A percentile compares a stretch with the other conserved stretches of the same genome.
Conservation (phyloP, 148 eudicot genomes). For the Drosera capensis region DNA sequence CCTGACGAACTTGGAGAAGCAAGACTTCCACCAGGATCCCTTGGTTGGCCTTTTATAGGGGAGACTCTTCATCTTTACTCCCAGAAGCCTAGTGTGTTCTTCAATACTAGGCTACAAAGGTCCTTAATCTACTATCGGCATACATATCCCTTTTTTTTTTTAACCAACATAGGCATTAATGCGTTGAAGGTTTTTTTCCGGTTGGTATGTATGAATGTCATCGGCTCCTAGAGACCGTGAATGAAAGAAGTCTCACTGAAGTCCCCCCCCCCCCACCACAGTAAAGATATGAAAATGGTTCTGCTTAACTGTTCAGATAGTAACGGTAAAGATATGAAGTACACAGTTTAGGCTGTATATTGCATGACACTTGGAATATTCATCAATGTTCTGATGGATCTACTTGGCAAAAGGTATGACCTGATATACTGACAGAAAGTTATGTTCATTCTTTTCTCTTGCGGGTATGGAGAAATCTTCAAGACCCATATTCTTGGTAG, state of each 20-base stretch:
- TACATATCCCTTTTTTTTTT: not conserved
- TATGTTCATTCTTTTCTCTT: not conserved
- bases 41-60: constrained; percentile 84
- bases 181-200: not conserved
- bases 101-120: constrained; percentile 48
- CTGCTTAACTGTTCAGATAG: too few relatives aligned
- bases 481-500: constrained; percentile 80
- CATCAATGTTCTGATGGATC: too few relatives aligned
- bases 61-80: constrained; percentile 76
- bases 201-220: too few relatives aligned
- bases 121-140: not conserved
- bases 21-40: constrained; percentile 70
- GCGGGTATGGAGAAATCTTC: constrained; percentile 81
- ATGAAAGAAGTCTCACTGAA: too few relatives aligned
- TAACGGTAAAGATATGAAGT: too few relatives aligned
- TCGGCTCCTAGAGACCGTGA: too few relatives aligned
- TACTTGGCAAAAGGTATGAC: too few relatives aligned
- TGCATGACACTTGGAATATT: too few relatives aligned
- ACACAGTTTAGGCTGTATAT: too few relatives aligned
- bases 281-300: too few relatives aligned
- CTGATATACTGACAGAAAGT: too few relatives aligned
- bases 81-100: constrained; percentile 58
- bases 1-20: not conserved
- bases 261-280: too few relatives aligned
- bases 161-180: not conserved